Evolutionary conservation across 495 filamentous ascomycete species (phyloP).

Genomic region (Evernia prunastri): DNA sequence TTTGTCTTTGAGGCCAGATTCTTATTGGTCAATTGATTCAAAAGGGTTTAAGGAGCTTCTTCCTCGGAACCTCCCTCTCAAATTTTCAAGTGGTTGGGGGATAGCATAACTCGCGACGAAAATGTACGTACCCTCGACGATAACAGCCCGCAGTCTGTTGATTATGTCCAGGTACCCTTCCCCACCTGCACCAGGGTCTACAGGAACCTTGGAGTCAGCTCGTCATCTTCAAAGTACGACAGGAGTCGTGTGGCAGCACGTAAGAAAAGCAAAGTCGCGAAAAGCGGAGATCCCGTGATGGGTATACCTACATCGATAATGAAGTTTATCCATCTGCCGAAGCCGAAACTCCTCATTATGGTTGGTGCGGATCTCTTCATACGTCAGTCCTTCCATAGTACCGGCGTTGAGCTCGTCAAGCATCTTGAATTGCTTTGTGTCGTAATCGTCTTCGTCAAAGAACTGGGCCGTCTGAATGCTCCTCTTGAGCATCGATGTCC

Average conservation of each 20-base stretch:
- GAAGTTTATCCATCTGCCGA: slow-evolving; percentile 73
- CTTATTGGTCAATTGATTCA: not conserved
- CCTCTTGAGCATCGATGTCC: slow-evolving; percentile 93
- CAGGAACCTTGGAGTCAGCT: not conserved
- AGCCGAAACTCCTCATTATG: slow-evolving; percentile 71
- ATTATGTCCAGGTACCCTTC: slow-evolving; percentile 97
- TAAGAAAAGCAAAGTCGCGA: slow-evolving; percentile 58
- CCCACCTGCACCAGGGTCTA: slow-evolving; percentile 80
- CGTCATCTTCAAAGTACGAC: not conserved
- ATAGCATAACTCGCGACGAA: not conserved
- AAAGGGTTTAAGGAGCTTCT: not conserved
- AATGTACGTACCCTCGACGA: slow-evolving; percentile 55
- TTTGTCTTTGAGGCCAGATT: not conserved
- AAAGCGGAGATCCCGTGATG: not conserved
- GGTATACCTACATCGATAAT: slow-evolving; percentile 29
- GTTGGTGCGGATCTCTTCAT: slow-evolving; percentile 71
- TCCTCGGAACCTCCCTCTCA: too few relatives aligned
- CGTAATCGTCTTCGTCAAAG: slow-evolving; percentile 96
- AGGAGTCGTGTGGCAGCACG: not conserved
- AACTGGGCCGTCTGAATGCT: slow-evolving; percentile 75
- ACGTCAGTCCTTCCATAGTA: slow-evolving; percentile 88
- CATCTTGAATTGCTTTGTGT: slow-evolving; percentile 97
- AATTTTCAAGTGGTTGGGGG: too few relatives aligned
- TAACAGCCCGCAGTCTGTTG: slow-evolving; percentile 88
- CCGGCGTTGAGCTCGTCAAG: slow-evolving; percentile 93